Base-by-base conservation (phyloP, 192 early-diverging fungal genomes). In the Physocladia obscura region DNA sequence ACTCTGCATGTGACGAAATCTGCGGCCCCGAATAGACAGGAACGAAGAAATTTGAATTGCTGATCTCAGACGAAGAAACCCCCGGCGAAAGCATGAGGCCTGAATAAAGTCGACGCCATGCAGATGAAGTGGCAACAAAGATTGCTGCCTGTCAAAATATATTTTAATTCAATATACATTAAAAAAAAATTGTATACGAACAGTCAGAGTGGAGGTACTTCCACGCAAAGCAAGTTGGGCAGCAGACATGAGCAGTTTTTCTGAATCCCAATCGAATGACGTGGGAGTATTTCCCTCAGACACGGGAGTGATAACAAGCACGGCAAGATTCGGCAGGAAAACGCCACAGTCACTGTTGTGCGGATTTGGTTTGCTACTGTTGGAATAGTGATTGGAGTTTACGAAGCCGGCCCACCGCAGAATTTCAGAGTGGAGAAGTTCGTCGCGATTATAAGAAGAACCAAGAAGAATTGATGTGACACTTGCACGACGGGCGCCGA, bases 41-140 rank as follows among this genome's bases (percentile, higher is more conserved):
- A n/a, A n/a, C n/a, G n/a, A n/a, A n/a, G n/a, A n/a, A n/a, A n/a
- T n/a, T n/a, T n/a, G n/a, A n/a, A n/a, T n/a, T n/a, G n/a, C n/a
- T n/a, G n/a, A n/a, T n/a, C n/a, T n/a, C n/a, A n/a, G n/a, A n/a
- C n/a, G n/a, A n/a, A n/a, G n/a, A n/a, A n/a, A n/a, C n/a, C n/a
- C n/a, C n/a, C n/a, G n/a, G n/a, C n/a, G 57, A n/a, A 13, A 74
- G 4, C 62, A 44, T 47, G 0, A 74, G 55, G 29, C 79, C 79
- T 3, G 55, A 36, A 59, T 60, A 74, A 65, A 77, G 40, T 13
- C 48, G 13, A 51, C 76, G 69, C 79, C 79, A 80, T 1, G 55
- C 58, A 22, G 63, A 67, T 5, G 76, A 76, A 6, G 50, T 68
- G 17, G 62, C 63, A 2, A 78, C 56, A 61, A 81, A 78, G 22